These are phyloP conservation scores for Tolypocladium tropicale DNA, from an alignment of 2,329 filamentous ascomycete genomes.

Conservation along the genomic window DNA sequence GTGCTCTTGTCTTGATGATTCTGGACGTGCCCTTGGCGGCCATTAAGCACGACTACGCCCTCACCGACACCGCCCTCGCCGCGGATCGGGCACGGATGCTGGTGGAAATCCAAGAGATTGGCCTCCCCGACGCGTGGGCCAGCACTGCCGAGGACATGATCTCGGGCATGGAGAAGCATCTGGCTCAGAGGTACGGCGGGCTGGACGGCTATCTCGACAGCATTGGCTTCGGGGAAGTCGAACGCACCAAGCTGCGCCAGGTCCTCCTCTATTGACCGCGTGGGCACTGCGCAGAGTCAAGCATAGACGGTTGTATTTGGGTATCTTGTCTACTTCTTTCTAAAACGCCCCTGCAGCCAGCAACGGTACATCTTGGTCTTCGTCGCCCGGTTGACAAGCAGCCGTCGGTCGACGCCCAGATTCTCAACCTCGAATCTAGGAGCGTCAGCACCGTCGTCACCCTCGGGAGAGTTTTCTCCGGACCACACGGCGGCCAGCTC, in stretches of 20 bases:
- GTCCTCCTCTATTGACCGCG: slow-evolving; percentile 27
- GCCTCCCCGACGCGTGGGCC: slow-evolving; percentile 64
- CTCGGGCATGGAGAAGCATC: slow-evolving; percentile 41
- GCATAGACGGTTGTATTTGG: background rate
- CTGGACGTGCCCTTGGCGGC: slow-evolving; percentile 45
- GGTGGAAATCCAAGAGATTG: slow-evolving; percentile 58
- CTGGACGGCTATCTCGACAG: slow-evolving; percentile 52
- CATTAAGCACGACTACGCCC: slow-evolving; percentile 61
- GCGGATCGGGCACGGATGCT: slow-evolving; percentile 53
- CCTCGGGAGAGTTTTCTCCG: slow-evolving; percentile 22
- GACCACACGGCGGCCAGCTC: slow-evolving; percentile 76
- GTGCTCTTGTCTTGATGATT: slow-evolving; percentile 58
- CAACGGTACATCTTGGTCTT: slow-evolving; percentile 98
- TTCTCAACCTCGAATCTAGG: slow-evolving; percentile 60
- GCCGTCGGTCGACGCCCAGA: slow-evolving; percentile 73
- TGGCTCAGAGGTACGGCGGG: slow-evolving; percentile 55
- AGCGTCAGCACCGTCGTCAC: slow-evolving; percentile 10
- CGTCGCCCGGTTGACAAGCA: slow-evolving; percentile 84
- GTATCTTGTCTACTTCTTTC: slow-evolving; percentile 44
- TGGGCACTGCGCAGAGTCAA: background rate
- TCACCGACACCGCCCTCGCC: slow-evolving; percentile 50
- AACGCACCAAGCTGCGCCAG: slow-evolving; percentile 31
- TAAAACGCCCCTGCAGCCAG: slow-evolving; percentile 83
- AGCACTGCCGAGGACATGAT: slow-evolving; percentile 57
- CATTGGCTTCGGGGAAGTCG: slow-evolving; percentile 44